phyloP scores from a whole-genome alignment of 495 filamentous ascomycete genomes.

The Penicillium cataractarum region DNA sequence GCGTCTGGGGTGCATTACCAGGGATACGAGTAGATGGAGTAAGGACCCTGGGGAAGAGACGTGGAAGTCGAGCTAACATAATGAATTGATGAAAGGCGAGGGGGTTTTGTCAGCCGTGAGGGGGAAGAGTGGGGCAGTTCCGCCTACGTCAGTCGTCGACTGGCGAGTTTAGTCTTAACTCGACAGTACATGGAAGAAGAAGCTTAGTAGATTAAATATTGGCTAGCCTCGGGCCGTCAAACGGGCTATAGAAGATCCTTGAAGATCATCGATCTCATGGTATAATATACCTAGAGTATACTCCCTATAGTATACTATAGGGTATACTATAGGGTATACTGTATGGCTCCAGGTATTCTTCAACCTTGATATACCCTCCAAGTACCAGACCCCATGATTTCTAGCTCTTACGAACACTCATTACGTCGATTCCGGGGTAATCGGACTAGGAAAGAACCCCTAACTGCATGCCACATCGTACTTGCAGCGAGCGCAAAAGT shows the following conservation, averaged over 20 bases:
- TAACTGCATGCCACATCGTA: not conserved
- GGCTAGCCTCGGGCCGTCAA: not conserved
- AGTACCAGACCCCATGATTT: not conserved
- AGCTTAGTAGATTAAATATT: not conserved
- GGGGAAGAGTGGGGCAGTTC: conserved; percentile 8
- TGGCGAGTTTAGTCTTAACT: not conserved
- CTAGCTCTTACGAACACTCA: not conserved
- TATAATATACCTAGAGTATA: not conserved
- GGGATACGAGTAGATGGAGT: conserved; percentile 23
- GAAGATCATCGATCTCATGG: not conserved
- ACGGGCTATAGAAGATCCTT: not conserved
- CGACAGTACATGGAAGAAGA: too few species aligned
- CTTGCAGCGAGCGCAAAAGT: not conserved
- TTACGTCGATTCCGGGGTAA: not conserved
- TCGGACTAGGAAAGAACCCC: not conserved
- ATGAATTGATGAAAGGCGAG: not conserved
- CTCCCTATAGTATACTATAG: not conserved
- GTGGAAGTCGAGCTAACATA: conserved; percentile 10
- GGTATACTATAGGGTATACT: not conserved
- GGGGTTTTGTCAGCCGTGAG: conserved; percentile 15
- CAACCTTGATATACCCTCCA: too few species aligned
- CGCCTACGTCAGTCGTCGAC: conserved; percentile 1
- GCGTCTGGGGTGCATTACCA: conserved; percentile 8
- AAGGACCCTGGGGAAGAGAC: conserved; percentile 34
- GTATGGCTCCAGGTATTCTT: too few species aligned